Evolutionary conservation across 139 green algal genomes (phyloP).

Genomic region (Limnomonas spitsbergensis): DNA sequence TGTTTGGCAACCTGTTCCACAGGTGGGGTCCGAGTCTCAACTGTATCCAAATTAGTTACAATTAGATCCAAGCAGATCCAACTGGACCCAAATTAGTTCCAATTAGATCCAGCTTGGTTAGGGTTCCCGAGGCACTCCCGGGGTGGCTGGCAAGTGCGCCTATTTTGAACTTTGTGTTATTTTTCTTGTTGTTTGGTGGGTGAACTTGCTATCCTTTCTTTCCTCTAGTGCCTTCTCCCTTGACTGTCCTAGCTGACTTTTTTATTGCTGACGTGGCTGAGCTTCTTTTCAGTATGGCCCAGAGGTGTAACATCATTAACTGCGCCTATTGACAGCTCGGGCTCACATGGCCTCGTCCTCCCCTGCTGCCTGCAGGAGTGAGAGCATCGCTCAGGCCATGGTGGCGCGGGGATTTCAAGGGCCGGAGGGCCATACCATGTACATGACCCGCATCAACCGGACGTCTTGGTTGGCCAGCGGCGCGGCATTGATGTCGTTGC

Average conservation of each 20-base stretch:
- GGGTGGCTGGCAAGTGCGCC: too few relatives aligned
- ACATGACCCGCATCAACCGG: constrained; percentile 39
- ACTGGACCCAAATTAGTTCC: too few relatives aligned
- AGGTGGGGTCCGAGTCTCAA: constrained; percentile 4
- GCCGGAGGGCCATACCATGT: constrained; percentile 52
- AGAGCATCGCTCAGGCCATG: constrained; percentile 72
- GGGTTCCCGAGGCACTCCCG: not conserved
- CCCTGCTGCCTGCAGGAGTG: constrained; percentile 25
- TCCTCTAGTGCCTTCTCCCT: too few relatives aligned
- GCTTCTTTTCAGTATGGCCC: too few relatives aligned
- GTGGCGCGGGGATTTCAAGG: constrained; percentile 66
- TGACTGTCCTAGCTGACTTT: too few relatives aligned
- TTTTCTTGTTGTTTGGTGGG: too few relatives aligned
- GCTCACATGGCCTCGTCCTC: not conserved
- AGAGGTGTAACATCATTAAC: too few relatives aligned
- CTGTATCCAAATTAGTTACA: not conserved
- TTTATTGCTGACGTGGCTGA: too few relatives aligned
- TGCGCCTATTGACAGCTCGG: not conserved
- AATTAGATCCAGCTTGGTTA: not conserved
- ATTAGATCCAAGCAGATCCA: too few relatives aligned
- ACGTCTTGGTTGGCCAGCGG: not conserved
- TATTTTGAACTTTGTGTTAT: too few relatives aligned
- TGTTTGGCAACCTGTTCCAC: constrained; percentile 72
- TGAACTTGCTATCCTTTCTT: too few relatives aligned
- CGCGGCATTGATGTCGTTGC: not conserved